Conservation (phyloP, 2,329 filamentous ascomycete genomes). For the Lasiodiplodia theobromae region DNA sequence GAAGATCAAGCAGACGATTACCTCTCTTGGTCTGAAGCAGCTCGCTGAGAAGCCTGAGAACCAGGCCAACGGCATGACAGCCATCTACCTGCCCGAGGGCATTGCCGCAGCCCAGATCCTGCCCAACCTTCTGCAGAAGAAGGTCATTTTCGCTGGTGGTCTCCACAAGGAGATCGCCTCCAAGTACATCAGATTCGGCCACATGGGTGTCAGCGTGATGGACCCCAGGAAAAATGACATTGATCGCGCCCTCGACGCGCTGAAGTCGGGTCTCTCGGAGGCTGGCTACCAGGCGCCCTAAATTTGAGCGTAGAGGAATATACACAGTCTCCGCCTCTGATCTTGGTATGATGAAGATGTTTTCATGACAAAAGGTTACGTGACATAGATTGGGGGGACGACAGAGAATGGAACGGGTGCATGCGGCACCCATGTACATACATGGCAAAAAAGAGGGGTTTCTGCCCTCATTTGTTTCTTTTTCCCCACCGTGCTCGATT, state of each 20-base stretch:
- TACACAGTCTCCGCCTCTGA: background rate
- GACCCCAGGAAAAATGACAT: conserved; percentile 82
- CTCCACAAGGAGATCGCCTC: conserved; percentile 94
- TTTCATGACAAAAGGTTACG: background rate
- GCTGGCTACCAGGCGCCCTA: conserved; percentile 65
- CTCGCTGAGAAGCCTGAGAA: conserved; percentile 84
- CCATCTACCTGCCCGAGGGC: conserved; percentile 90
- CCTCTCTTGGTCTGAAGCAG: conserved; percentile 84
- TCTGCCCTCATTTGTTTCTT: background rate
- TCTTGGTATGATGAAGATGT: conserved; percentile 3
- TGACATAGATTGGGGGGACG: background rate
- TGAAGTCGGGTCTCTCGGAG: conserved; percentile 78
- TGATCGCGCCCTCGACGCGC: conserved; percentile 79
- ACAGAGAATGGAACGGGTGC: background rate
- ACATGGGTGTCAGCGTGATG: conserved; percentile 95
- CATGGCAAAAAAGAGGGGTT: background rate
- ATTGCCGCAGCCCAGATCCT: conserved; percentile 83
- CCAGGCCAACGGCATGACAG: conserved; percentile 97
- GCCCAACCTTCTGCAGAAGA: conserved; percentile 82
- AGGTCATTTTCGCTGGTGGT: conserved; percentile 92
- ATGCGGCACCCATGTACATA: background rate
- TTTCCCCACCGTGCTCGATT: background rate
- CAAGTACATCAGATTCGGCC: conserved; percentile 94
- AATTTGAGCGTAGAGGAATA: background rate
- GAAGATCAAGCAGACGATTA: conserved; percentile 83